Evolutionary conservation across 2,329 filamentous ascomycete species (phyloP).

Genomic region (Colletotrichum ledebouriae): DNA sequence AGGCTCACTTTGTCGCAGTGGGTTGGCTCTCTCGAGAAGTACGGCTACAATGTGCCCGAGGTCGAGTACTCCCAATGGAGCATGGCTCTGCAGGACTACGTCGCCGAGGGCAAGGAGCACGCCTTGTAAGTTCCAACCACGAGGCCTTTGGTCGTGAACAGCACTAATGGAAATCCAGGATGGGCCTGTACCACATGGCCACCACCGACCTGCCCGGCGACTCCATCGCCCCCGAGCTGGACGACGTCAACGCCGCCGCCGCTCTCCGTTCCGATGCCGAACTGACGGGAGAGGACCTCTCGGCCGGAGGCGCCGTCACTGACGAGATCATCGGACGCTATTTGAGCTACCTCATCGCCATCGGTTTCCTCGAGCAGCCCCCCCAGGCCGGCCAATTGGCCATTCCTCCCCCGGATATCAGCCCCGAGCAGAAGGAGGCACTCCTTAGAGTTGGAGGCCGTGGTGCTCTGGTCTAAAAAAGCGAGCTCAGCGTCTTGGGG

Average conservation of each 20-base stretch:
- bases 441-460: constrained; percentile 26
- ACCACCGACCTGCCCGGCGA: constrained; percentile 75
- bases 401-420: constrained; percentile 61
- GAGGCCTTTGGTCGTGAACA: background rate
- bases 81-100: constrained; percentile 75
- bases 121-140: constrained; percentile 44
- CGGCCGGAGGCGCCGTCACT: constrained; percentile 66
- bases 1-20: constrained; percentile 83
- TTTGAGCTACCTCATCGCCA: constrained; percentile 60
- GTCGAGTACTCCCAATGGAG: constrained; percentile 79
- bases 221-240: constrained; percentile 80
- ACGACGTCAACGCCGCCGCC: constrained; percentile 73
- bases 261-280: constrained; percentile 68
- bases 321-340: constrained; percentile 70
- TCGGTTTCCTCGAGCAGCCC: constrained; percentile 44
- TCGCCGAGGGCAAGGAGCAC: constrained; percentile 69
- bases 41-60: constrained; percentile 78
- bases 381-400: constrained; percentile 48
- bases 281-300: constrained; percentile 64
- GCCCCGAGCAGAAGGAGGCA: constrained; percentile 36
- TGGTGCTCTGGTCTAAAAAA: constrained; percentile 23
- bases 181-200: constrained; percentile 81
- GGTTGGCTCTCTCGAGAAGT: constrained; percentile 76
- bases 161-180: constrained; percentile 21
- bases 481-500: background rate